phyloP scores from a whole-genome alignment of 441 rosid species.

The Brassica balearica region DNA sequence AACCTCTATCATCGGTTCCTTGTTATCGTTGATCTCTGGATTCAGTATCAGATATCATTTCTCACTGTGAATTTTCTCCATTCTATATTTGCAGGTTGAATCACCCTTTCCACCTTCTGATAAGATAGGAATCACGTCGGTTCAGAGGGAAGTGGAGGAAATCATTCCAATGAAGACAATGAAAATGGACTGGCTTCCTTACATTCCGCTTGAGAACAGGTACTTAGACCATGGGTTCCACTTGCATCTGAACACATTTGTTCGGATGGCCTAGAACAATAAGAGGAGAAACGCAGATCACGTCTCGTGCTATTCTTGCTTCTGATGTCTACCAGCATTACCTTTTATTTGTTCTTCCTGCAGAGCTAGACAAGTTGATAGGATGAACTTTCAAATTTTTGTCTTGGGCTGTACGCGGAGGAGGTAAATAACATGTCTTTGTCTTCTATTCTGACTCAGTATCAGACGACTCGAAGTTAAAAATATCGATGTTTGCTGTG shows the following conservation, averaged over 20 bases:
- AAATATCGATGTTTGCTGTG: not conserved
- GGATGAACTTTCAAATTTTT: conserved; percentile 74
- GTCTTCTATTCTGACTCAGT: conserved; percentile 51
- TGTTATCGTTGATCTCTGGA: not conserved
- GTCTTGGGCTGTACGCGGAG: conserved; percentile 81
- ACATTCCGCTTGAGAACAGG: conserved; percentile 88
- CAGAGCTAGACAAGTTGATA: conserved; percentile 86
- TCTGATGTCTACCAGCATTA: conserved; percentile 1
- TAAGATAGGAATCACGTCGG: conserved; percentile 93
- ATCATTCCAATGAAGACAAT: conserved; percentile 96
- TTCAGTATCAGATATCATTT: not conserved
- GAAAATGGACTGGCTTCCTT: conserved; percentile 99
- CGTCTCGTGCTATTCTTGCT: not conserved
- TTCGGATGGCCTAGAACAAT: conserved; percentile 13
- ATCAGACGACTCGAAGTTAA: not conserved
- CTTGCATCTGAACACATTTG: conserved; percentile 18
- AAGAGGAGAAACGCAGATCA: conserved; percentile 1
- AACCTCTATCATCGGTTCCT: conserved; percentile 19
- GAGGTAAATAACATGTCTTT: conserved; percentile 57
- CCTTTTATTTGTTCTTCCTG: conserved; percentile 28
- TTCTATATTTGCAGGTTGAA: conserved; percentile 59
- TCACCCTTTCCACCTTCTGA: conserved; percentile 98
- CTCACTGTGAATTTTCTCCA: not conserved
- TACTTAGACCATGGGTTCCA: conserved; percentile 21
- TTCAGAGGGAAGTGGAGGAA: conserved; percentile 94